Evolutionary conservation across 495 filamentous ascomycete genomes (phyloP), one percentile per base, ranked within the genome.

Genomic region (Eremomyces bilateralis): DNA sequence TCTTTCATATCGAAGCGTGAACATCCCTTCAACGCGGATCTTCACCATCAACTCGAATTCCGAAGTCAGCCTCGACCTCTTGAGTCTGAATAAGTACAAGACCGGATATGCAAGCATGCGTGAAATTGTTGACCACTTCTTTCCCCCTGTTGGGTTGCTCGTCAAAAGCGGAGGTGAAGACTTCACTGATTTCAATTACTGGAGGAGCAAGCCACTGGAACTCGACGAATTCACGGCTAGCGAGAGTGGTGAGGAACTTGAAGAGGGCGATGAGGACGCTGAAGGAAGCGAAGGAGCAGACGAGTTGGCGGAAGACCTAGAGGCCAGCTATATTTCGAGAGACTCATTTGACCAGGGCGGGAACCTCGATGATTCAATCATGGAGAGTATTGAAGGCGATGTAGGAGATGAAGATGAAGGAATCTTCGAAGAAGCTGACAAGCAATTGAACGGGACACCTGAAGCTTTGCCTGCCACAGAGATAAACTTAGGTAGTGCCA

Each of bases 21-120:
- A 88, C 46, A 92, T 99, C 21, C 84, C 88, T 4, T 74, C 76
- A 5, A 81, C 74, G 16, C 65, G 90, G 16, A 99, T 99, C 37
- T 99, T 99, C 50, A 99, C 88, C 4, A 99, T 99, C 64, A 99
- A 99, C 56, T 85, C 79, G 31, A 90, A 94, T 50, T 83, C 88
- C 1, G 90, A 99, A 44, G 83, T 99, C 15, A 81, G 75, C n/a
- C 55, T 95, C 31, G 85, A 95, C 47, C 52, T 97, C 32, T 63
- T 94, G 12, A 81, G 73, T 41, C 63, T 97, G 25, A 95, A 88
- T 52, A 90, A 83, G 46, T 79, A 95, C 47, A 93, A 82, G 60
- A 88, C 83, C 43, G 92, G 79, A 50, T 99, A 99, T 52, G 80
- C 91, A 35, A 80, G 79, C 35, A 99, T 97, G 80, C 69, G 74